Percentiles rank a stretch among this genome's conserved stretches.
phyloP scores from a whole-genome alignment of 441 rosid genomes.

The Manihot esculenta region DNA sequence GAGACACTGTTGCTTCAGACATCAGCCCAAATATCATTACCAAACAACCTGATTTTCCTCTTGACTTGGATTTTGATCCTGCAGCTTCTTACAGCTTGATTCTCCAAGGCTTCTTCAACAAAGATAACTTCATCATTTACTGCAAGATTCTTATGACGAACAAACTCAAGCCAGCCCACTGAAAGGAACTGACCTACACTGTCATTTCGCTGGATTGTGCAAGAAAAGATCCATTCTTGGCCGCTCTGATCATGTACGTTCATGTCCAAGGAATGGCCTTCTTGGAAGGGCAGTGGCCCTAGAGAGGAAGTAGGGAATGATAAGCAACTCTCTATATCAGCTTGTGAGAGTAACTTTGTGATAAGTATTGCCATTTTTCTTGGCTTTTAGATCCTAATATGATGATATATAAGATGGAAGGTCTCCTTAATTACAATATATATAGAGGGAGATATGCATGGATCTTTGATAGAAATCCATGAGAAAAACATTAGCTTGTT shows the following conservation, averaged over 20 bases:
- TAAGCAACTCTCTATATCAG: no score
- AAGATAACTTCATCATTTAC: slow-evolving; percentile 17
- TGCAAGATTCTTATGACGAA: not conserved
- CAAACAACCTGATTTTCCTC: not conserved
- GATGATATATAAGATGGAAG: no score
- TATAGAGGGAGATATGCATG: no score
- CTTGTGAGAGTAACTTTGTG: no score
- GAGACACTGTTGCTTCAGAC: not conserved
- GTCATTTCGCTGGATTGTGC: slow-evolving; percentile 8
- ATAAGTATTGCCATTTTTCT: no score
- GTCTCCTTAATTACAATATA: no score
- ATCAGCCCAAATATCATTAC: not conserved
- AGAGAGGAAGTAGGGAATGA: not conserved
- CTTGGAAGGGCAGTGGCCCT: not conserved
- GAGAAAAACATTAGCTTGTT: no score
- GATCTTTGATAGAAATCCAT: no score
- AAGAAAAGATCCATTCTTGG: slow-evolving; percentile 10
- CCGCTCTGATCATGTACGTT: not conserved
- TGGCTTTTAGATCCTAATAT: no score
- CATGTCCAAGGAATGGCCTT: not conserved
- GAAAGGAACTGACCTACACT: not conserved
- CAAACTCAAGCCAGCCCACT: slow-evolving; percentile 22
- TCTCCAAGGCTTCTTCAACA: not conserved
- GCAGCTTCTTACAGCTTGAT: not conserved
- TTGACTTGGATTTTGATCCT: slow-evolving; percentile 15